A percentile compares a stretch with the other conserved stretches of the same genome.
phyloP scores from a whole-genome alignment of 306 rosid species.

The Vicia sativa region DNA sequence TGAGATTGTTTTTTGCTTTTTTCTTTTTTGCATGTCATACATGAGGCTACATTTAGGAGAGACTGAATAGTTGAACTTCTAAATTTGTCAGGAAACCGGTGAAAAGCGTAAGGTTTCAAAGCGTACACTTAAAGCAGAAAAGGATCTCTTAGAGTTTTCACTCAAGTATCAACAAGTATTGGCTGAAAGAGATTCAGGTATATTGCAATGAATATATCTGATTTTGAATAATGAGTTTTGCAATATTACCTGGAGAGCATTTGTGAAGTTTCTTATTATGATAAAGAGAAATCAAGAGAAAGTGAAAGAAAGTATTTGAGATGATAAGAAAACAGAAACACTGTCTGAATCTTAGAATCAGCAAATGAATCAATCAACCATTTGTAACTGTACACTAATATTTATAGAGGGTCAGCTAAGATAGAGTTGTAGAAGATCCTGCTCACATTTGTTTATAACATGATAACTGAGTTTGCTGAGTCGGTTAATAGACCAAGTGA shows the following conservation, averaged over 20 bases:
- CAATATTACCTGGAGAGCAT: constrained; percentile 26
- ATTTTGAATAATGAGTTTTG: constrained; percentile 27
- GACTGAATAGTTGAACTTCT: constrained; percentile 34
- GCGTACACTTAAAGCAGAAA: constrained; percentile 80
- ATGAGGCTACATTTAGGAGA: constrained; percentile 20
- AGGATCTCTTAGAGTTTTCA: constrained; percentile 84
- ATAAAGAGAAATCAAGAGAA: constrained; percentile 4
- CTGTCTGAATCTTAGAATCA: background rate
- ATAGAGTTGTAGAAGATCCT: constrained; percentile 14
- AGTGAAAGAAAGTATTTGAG: constrained; percentile 9
- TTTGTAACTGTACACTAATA: background rate
- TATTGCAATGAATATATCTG: constrained; percentile 40
- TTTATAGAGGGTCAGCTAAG: constrained; percentile 4
- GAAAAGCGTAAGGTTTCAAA: constrained; percentile 82
- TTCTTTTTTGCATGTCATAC: constrained; percentile 19
- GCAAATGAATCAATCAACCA: constrained; percentile 3
- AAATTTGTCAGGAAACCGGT: constrained; percentile 60
- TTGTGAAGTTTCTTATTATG: constrained; percentile 27
- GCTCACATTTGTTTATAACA: constrained; percentile 7
- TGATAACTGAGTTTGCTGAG: background rate
- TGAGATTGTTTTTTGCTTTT: constrained; percentile 2
- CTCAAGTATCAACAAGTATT: constrained; percentile 90
- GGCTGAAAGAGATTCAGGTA: constrained; percentile 91
- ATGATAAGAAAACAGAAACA: constrained; percentile 4
- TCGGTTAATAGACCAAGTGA: background rate